A percentile compares a stretch with the other conserved stretches of the same genome.
These are phyloP conservation scores for Naganishia antarctica DNA, from an alignment of 768 basidiomycete species.

Conservation along the genomic window DNA sequence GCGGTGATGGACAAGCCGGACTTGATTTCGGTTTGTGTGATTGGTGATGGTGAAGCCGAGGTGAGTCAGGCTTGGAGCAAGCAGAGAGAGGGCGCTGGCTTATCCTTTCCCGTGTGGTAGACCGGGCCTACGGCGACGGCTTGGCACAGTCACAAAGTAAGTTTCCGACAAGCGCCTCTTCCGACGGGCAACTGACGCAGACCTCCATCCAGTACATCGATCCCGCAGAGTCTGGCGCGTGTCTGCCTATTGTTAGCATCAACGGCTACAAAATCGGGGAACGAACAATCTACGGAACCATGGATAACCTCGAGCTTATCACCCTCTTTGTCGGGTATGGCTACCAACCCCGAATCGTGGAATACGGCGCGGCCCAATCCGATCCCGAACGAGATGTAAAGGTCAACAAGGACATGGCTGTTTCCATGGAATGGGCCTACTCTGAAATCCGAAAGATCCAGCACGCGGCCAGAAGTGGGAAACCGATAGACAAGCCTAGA, in stretches of 20 bases:
- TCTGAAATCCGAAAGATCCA: conserved; percentile 62
- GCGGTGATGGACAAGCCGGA: conserved; percentile 87
- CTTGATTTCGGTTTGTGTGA: conserved; percentile 69
- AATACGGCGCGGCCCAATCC: conserved; percentile 53
- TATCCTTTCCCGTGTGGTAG: too few species aligned
- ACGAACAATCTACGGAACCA: conserved; percentile 79
- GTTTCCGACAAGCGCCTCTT: conserved; percentile 20
- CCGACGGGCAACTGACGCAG: conserved; percentile 50
- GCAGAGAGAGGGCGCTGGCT: too few species aligned
- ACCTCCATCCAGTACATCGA: conserved; percentile 75
- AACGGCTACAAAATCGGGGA: conserved; percentile 70
- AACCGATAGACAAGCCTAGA: conserved; percentile 77
- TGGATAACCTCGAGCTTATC: conserved; percentile 79
- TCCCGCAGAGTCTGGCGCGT: conserved; percentile 80
- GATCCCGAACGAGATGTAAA: conserved; percentile 42
- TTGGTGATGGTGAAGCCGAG: conserved; percentile 72
- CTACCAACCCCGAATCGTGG: conserved; percentile 81
- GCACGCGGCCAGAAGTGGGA: conserved; percentile 66
- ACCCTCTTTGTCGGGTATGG: conserved; percentile 57
- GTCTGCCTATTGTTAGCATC: conserved; percentile 81
- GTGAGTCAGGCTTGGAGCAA: too few species aligned
- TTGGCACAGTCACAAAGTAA: conserved; percentile 8
- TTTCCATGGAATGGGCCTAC: conserved; percentile 72
- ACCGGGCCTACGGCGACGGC: conserved; percentile 6
- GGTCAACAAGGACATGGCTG: conserved; percentile 72